A percentile compares a stretch with the other conserved stretches of the same genome.
phyloP scores from a whole-genome alignment of 169 alveolate species.

The Plasmodium inui region DNA sequence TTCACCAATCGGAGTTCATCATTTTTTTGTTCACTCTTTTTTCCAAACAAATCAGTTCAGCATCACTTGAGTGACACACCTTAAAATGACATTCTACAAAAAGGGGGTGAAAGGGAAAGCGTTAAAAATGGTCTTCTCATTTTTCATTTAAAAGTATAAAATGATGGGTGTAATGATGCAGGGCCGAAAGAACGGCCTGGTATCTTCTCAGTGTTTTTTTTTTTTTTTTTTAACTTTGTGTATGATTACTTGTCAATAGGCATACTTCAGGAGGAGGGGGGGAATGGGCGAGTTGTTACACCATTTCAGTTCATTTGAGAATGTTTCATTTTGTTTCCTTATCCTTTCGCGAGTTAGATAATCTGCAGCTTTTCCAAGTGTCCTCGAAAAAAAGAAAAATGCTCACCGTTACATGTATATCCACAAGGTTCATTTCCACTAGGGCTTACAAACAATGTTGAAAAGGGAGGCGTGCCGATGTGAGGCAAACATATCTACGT shows the following conservation, averaged over 20 bases:
- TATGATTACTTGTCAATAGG: neutral
- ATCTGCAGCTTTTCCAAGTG: neutral
- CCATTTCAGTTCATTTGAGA: neutral
- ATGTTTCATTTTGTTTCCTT: neutral
- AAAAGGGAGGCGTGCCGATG: neutral
- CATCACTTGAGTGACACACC: neutral
- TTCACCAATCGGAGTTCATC: neutral
- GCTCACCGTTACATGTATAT: neutral
- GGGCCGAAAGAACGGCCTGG: neutral
- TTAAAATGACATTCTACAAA: neutral
- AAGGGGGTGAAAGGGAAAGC: neutral
- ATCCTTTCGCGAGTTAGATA: neutral
- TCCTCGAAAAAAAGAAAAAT: neutral
- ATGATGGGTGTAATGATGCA: neutral
- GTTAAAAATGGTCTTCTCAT: neutral
- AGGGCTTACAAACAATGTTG: neutral
- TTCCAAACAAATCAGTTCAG: neutral
- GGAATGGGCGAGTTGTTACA: neutral
- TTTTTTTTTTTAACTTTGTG: neutral
- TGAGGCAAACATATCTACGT: neutral
- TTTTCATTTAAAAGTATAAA: neutral
- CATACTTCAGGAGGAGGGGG: neutral
- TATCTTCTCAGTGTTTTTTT: neutral
- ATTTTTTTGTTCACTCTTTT: neutral
- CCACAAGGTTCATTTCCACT: neutral